phyloP scores from a whole-genome alignment of 345 rosid species.

The Anastatica hierochuntica region DNA sequence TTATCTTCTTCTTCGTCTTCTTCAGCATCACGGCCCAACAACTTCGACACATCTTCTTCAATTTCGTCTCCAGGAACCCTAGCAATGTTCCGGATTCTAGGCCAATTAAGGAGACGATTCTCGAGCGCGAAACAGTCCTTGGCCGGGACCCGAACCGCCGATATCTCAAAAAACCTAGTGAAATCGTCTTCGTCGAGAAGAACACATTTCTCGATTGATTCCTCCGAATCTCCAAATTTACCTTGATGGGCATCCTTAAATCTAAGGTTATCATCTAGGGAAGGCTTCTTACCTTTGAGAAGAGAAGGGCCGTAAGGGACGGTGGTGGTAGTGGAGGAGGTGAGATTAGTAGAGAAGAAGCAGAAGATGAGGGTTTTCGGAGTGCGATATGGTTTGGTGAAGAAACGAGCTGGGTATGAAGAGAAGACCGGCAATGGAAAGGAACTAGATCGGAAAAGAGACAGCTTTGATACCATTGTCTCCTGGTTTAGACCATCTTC shows the following conservation, averaged over 20 bases:
- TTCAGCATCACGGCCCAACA: conserved; percentile 29
- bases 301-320: conserved; percentile 74
- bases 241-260: conserved; percentile 6
- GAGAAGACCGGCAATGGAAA: conserved; percentile 27
- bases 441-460: conserved; percentile 29
- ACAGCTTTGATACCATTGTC: conserved; percentile 41
- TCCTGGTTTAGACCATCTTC: too few relatives aligned
- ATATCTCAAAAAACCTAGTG: conserved; percentile 47
- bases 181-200: conserved; percentile 45
- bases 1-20: conserved; percentile 13
- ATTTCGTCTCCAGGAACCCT: conserved; percentile 69
- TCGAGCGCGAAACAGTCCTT: conserved; percentile 54
- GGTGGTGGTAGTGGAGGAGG: conserved; percentile 11
- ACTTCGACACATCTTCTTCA: conserved; percentile 31
- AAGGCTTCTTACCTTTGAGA: conserved; percentile 45
- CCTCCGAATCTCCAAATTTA: conserved; percentile 1
- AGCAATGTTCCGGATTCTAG: conserved; percentile 63
- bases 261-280: background rate
- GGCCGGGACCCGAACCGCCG: conserved; percentile 65
- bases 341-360: conserved; percentile 18
- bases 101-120: conserved; percentile 80
- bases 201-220: conserved; percentile 17
- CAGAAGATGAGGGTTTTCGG: conserved; percentile 28
- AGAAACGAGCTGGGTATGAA: conserved; percentile 19
- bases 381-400: conserved; percentile 24